Percentiles rank a stretch among this genome's conserved stretches.
Conservation (phyloP, 192 early-diverging fungal species). For the Dissophora globulifera region DNA sequence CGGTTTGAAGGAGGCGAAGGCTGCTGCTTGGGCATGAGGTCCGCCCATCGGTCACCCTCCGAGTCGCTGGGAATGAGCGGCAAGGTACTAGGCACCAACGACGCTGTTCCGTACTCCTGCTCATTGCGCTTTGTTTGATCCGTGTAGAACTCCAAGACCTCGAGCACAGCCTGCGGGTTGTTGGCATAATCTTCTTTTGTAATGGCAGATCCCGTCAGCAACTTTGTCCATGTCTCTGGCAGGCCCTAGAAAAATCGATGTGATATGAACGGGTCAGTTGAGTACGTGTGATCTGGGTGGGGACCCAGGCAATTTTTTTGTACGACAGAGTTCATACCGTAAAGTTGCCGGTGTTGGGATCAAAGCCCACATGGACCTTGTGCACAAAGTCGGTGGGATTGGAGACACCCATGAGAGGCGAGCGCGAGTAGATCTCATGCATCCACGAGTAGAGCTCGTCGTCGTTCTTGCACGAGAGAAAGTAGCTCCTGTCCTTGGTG, state of each 20-base stretch:
- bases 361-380: conserved; percentile 81
- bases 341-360: conserved; percentile 68
- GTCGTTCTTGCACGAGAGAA: conserved; percentile 92
- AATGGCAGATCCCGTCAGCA: conserved; percentile 93
- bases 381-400: conserved; percentile 90
- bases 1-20: conserved; percentile 36
- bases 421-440: conserved; percentile 95
- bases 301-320: neutral
- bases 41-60: conserved; percentile 67
- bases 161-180: conserved; percentile 97
- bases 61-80: conserved; percentile 42
- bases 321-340: conserved; percentile 57
- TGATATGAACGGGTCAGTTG: too few relatives aligned
- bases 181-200: conserved; percentile 98
- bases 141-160: conserved; percentile 98
- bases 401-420: conserved; percentile 79
- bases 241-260: conserved; percentile 69
- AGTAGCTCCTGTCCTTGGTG: conserved; percentile 94
- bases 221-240: conserved; percentile 94
- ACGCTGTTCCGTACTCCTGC: conserved; percentile 61
- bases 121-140: conserved; percentile 75
- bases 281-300: too few relatives aligned
- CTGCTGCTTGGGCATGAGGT: conserved; percentile 64
- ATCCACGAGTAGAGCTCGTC: conserved; percentile 99
- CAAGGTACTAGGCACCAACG: conserved; percentile 34